Conservation (phyloP, 2,329 filamentous ascomycete genomes). For the Aureobasidium sp. region DNA sequence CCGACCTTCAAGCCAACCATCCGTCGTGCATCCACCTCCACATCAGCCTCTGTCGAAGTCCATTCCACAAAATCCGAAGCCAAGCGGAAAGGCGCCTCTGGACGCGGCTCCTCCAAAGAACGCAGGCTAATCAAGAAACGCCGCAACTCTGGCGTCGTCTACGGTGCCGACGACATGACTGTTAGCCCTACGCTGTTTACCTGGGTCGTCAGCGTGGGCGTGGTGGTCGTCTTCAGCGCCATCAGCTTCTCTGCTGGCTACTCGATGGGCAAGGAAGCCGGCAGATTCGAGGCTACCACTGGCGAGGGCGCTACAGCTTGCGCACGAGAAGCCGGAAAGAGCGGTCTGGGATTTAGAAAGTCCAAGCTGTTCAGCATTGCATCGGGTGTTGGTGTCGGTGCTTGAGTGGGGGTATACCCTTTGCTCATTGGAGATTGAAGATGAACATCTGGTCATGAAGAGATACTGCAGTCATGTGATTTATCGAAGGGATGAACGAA, state of each 20-base stretch:
- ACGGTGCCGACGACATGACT: slow-evolving; percentile 18
- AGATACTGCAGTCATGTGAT: neutral
- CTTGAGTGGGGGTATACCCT: neutral
- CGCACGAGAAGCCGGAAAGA: slow-evolving; percentile 28
- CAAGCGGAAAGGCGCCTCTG: slow-evolving; percentile 39
- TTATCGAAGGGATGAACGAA: neutral
- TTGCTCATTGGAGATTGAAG: neutral
- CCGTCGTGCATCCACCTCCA: slow-evolving; percentile 26
- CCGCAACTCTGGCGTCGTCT: slow-evolving; percentile 24
- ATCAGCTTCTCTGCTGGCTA: slow-evolving; percentile 61
- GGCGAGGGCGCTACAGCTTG: slow-evolving; percentile 24
- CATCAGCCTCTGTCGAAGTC: slow-evolving; percentile 24
- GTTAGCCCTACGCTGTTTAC: slow-evolving; percentile 56
- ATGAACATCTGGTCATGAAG: neutral
- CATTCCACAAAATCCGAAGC: slow-evolving; percentile 28
- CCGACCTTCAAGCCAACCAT: slow-evolving; percentile 32
- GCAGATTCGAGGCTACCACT: slow-evolving; percentile 41
- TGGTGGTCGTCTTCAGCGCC: slow-evolving; percentile 57
- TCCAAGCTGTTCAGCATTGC: slow-evolving; percentile 22
- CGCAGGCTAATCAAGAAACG: slow-evolving; percentile 40
- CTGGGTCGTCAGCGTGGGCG: slow-evolving; percentile 59
- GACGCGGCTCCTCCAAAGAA: slow-evolving; percentile 38
- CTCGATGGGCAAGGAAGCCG: slow-evolving; percentile 53
- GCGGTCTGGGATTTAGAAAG: slow-evolving; percentile 28
- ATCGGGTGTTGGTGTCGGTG: slow-evolving; percentile 13